Evolutionary conservation across 139 green algal species (phyloP).

Genomic region (Coelastrella sp.): DNA sequence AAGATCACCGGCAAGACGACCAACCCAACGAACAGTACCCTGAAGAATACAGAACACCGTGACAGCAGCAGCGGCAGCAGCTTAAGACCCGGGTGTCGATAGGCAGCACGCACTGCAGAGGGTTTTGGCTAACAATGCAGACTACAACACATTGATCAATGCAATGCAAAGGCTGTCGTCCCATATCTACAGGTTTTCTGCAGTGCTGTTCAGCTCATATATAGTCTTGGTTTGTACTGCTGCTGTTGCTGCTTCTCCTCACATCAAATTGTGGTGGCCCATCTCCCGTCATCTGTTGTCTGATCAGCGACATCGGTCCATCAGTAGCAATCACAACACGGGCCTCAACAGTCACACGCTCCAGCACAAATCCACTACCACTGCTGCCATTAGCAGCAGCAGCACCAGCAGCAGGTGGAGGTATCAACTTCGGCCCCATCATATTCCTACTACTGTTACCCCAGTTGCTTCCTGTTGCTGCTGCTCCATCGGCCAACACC

Average conservation of each 20-base stretch:
- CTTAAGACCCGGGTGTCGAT: no score
- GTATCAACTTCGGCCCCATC: not conserved
- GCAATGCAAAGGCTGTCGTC: no score
- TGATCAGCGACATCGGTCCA: slow-evolving; percentile 22
- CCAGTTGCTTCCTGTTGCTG: not conserved
- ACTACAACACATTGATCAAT: no score
- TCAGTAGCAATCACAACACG: slow-evolving; percentile 32
- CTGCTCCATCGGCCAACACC: no score
- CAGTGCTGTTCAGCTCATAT: no score
- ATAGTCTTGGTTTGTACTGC: no score
- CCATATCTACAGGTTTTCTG: no score
- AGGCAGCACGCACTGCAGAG: no score
- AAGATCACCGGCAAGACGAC: slow-evolving; percentile 29
- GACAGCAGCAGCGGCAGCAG: not conserved
- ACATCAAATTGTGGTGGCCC: slow-evolving; percentile 33
- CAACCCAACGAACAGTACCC: slow-evolving; percentile 28
- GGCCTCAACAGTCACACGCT: slow-evolving; percentile 11
- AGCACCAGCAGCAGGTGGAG: not conserved
- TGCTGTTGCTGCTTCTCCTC: no score
- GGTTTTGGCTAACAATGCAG: no score
- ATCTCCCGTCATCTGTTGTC: slow-evolving; percentile 31
- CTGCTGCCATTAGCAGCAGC: not conserved
- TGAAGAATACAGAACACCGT: not conserved
- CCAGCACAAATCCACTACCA: not conserved
- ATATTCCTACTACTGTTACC: not conserved